Evolutionary conservation across 75 land plant genomes (phyloP), one percentile per base, ranked within the genome.

Genomic region (Isoetes taiwanensis): DNA sequence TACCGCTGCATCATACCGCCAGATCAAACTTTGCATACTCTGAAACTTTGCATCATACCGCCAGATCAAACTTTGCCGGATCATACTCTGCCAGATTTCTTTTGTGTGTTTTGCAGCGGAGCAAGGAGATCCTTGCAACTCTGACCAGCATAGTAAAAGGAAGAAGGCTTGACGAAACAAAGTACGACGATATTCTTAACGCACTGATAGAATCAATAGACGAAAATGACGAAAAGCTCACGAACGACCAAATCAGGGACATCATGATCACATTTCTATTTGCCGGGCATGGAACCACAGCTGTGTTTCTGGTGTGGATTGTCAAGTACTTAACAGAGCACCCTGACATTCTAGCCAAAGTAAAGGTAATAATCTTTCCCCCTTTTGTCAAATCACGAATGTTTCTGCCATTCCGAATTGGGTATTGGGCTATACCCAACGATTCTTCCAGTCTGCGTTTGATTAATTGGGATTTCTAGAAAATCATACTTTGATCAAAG

Each of bases 321-420:
- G 50, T 46, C 50, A 46, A 46, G 50, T 46, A 46, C 50, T 46
- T 46, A 23, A 46, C 50, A 46, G 50, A 46, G 50, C 16, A 46
- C n/a, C 50, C 6, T 8, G 21, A 46, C 4, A 23, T 46, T 46
- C 50, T 46, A 19, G 21, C 16, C 4, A 6, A 19, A n/a, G 50
- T 46, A 6, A 46, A 46, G 50, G 50, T 46, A 37, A 37, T 9
- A 9, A 37, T 9, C 14, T 37, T 37, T 14, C 38, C 9, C 14
- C 38, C 38, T 9, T 37, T 37, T 37, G n/a, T n/a, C n/a, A n/a
- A n/a, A n/a, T n/a, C n/a, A n/a, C n/a, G n/a, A n/a, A n/a, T n/a
- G n/a, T n/a, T n/a, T n/a, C n/a, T n/a, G n/a, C n/a, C n/a, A n/a
- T n/a, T n/a, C n/a, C n/a, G n/a, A n/a, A n/a, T n/a, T n/a, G n/a